These are phyloP conservation scores for Lavandula angustifolia DNA, from an alignment of 257 asterid genomes.

Conservation along the genomic window DNA sequence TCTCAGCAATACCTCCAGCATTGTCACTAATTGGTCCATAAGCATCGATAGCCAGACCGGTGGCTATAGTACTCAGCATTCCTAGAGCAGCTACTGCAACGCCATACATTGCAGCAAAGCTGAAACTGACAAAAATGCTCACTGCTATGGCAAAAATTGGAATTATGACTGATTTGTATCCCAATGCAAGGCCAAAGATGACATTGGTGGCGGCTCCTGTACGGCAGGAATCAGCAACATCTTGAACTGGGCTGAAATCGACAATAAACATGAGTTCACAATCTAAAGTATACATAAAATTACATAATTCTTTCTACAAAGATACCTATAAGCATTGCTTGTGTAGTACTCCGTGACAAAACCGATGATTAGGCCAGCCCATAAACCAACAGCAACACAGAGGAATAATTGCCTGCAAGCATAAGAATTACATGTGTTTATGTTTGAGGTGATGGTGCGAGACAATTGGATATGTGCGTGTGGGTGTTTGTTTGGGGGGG, in stretches of 20 bases:
- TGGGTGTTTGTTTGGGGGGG: background rate
- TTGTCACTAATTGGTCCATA: constrained; percentile 59
- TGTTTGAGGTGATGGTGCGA: constrained; percentile 9
- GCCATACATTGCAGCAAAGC: constrained; percentile 55
- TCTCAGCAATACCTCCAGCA: constrained; percentile 56
- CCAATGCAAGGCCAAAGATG: constrained; percentile 53
- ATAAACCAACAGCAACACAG: constrained; percentile 58
- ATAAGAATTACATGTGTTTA: constrained; percentile 7
- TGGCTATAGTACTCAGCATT: constrained; percentile 55
- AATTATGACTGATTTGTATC: constrained; percentile 51
- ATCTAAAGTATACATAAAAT: background rate
- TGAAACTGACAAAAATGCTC: constrained; percentile 49
- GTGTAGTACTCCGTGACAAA: constrained; percentile 59
- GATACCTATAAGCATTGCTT: constrained; percentile 58
- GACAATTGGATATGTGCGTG: no score
- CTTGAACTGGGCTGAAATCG: constrained; percentile 48
- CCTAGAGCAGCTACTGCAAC: constrained; percentile 54
- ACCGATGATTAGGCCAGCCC: constrained; percentile 67
- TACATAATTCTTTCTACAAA: background rate
- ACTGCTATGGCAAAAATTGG: constrained; percentile 48
- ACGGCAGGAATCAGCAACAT: constrained; percentile 54
- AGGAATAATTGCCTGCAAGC: constrained; percentile 57
- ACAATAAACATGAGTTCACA: constrained; percentile 3
- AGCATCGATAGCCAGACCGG: constrained; percentile 52
- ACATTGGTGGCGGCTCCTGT: constrained; percentile 57